Percentiles rank a stretch among this genome's conserved stretches.
phyloP scores from a whole-genome alignment of 1,284 basidiomycete genomes.

The Boletus sp. region DNA sequence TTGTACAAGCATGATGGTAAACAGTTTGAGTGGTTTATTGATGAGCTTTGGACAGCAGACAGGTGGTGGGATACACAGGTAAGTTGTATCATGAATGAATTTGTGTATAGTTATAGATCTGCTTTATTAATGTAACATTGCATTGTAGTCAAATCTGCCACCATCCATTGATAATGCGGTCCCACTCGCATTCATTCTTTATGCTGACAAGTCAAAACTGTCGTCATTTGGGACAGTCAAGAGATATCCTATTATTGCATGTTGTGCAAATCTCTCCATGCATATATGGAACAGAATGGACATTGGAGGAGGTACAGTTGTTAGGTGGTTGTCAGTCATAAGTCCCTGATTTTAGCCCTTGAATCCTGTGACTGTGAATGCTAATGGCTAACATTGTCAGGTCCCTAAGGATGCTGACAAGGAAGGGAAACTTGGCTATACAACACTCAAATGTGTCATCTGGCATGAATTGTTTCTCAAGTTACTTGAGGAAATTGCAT shows the following conservation, averaged over 20 bases:
- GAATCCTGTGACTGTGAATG: neutral
- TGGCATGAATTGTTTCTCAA: conserved; percentile 34
- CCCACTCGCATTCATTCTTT: conserved; percentile 13
- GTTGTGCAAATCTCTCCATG: conserved; percentile 42
- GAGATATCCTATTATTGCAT: conserved; percentile 48
- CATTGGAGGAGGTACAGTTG: conserved; percentile 44
- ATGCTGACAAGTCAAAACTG: conserved; percentile 24
- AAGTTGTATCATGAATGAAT: neutral
- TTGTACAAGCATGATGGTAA: conserved; percentile 27
- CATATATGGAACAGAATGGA: conserved; percentile 43
- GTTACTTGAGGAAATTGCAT: conserved; percentile 15
- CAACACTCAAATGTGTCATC: conserved; percentile 40
- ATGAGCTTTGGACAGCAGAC: conserved; percentile 39
- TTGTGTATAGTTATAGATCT: neutral
- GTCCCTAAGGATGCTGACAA: conserved; percentile 35
- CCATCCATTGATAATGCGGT: neutral
- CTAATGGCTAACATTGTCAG: conserved; percentile 18
- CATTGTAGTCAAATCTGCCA: neutral
- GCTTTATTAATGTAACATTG: neutral
- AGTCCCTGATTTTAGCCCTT: neutral
- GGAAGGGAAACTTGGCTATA: conserved; percentile 35
- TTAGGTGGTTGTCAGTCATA: conserved; percentile 52
- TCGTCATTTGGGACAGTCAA: conserved; percentile 34
- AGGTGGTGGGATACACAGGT: conserved; percentile 39
- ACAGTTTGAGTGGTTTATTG: conserved; percentile 28